A percentile compares a stretch with the other conserved stretches of the same genome.
Evolutionary conservation across 805 yeast species (phyloP).

Genomic region (Candida yuanshanica): DNA sequence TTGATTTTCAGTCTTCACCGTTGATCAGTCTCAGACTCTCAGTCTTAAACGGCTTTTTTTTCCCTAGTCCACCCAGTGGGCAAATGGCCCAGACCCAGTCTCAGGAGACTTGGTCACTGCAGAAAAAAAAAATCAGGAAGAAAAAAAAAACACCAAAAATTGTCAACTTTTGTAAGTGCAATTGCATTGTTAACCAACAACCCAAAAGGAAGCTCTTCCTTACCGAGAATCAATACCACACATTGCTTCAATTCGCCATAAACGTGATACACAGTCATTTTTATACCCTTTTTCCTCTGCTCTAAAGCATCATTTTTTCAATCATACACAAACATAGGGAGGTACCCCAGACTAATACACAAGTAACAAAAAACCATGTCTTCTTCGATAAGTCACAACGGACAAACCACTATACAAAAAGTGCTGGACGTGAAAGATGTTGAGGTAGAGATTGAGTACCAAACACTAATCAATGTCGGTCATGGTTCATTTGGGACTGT

Average conservation of each 20-base stretch:
- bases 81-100: no score
- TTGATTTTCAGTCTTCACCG: no score
- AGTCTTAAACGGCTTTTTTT: not conserved
- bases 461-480: slow-evolving; percentile 89
- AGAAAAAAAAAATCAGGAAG: not conserved
- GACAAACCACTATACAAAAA: slow-evolving; percentile 1
- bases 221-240: no score
- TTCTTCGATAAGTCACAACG: not conserved
- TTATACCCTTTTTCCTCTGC: not conserved
- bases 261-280: no score
- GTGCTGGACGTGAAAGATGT: slow-evolving; percentile 13
- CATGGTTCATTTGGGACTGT: slow-evolving; percentile 99
- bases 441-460: slow-evolving; percentile 54
- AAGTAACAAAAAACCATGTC: not conserved
- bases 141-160: not conserved
- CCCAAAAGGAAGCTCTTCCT: no score
- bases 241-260: no score
- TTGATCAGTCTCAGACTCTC: no score
- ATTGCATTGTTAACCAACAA: no score
- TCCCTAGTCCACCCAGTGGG: not conserved
- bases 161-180: no score
- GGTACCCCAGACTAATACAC: not conserved
- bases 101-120: not conserved
- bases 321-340: not conserved
- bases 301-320: not conserved